Conservation (phyloP, 768 basidiomycete genomes). For the Phylloporus sp. region DNA sequence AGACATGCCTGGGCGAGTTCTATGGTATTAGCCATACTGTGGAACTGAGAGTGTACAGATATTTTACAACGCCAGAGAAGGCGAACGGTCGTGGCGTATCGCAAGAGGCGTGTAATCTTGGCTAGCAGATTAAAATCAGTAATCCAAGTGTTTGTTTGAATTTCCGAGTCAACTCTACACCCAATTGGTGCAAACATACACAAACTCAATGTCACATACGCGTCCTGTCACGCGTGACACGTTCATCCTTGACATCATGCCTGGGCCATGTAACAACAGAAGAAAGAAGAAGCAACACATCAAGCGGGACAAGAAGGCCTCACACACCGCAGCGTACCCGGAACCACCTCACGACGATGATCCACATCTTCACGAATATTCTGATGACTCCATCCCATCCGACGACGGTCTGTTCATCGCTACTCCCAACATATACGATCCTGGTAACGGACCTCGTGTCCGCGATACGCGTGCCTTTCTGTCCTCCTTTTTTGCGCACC, state of each 20-base stretch:
- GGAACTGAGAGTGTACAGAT: constrained; percentile 18
- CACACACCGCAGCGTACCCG: neutral
- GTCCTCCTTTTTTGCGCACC: constrained; percentile 61
- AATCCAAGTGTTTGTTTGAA: constrained; percentile 3
- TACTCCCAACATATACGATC: constrained; percentile 68
- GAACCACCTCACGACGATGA: constrained; percentile 5
- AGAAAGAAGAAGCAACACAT: constrained; percentile 38
- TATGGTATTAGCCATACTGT: constrained; percentile 57
- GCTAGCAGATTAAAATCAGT: constrained; percentile 23
- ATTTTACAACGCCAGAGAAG: constrained; percentile 32
- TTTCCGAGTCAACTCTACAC: constrained; percentile 16
- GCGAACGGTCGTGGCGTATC: constrained; percentile 19
- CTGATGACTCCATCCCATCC: neutral
- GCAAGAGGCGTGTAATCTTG: constrained; percentile 27
- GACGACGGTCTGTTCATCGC: constrained; percentile 28
- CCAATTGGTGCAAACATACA: constrained; percentile 10
- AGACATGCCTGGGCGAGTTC: constrained; percentile 56
- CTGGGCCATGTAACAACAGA: constrained; percentile 56
- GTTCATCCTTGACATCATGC: constrained; percentile 40
- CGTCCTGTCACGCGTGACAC: constrained; percentile 31
- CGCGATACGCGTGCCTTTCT: constrained; percentile 65
- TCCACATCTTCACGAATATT: constrained; percentile 2
- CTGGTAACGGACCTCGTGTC: constrained; percentile 77
- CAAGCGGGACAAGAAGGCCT: constrained; percentile 33
- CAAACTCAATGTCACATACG: constrained; percentile 28